Base-by-base conservation (phyloP, 2,329 filamentous ascomycete genomes). In the Eutypa lata region DNA sequence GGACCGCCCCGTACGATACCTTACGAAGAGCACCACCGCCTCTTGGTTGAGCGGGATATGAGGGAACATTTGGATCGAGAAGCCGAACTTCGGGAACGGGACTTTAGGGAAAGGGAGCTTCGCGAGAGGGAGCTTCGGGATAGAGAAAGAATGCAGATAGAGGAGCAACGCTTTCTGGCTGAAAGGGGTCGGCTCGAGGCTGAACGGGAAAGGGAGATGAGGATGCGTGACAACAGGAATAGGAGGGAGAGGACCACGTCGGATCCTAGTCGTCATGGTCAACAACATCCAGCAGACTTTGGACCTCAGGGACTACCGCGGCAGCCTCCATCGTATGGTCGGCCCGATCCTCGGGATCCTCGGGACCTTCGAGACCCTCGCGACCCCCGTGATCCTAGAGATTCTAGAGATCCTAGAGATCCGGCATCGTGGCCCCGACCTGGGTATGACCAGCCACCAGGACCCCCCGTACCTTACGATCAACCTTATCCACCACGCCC, bases 21-120 rank as follows among this genome's bases (percentile, higher is more conserved):
- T 47, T 82, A 79, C 57, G 81, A 86, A 52, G 80, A 83, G 19
- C 76, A 73, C 47, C 71, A 79, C 43, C 83, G 75, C 52, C 69
- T 79, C 52, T 67, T 72, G 11, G 76, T 77, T 19, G 80, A 81
- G 47, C 71, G 76, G 26, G 73, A 75, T 49, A 61, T 71, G 14
- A 61, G 67, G 48, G 72, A 73, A 35, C 67, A 64, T 2, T 67
- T 69, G 57, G 67, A 70, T 45, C 61, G 70, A 11, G 77, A 77
- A 44, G 63, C 61, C 2, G 65, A 76, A 53, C 72, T 78, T 53
- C 68, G 72, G 11, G 79, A 80, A 53, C 72, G 73, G 43, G 78
- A 81, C 48, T 68, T 75, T 22, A 71, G 74, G 48, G 66, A 72
- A 11, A 57, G 65, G 45, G 71, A 71, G 24, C 68, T 75, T 21